Base-by-base conservation (phyloP, 352 stramenopile species). In the Pythium aristosporum region DNA sequence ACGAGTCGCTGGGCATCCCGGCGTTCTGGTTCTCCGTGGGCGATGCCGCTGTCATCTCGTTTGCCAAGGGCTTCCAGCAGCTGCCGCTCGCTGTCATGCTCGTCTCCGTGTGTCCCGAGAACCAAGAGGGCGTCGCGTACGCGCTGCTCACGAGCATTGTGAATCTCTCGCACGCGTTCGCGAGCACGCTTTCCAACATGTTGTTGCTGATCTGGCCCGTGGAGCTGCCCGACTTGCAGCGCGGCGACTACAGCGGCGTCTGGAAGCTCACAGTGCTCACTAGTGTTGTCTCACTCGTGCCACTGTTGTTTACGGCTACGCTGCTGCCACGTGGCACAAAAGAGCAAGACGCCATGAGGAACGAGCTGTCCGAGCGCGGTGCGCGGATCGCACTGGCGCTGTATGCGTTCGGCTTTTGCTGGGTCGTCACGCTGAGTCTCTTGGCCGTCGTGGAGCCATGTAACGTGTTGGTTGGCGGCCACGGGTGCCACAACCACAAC, bases 231-330 rank as follows among this genome's bases (percentile, higher is more conserved):
- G 82, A 94, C 53, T 74, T 94, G 8, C 55, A 80, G 46, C 67
- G 62, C 0, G 76, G 79, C 20, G 54, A 88, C 32, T 87, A 74
- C n/a, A 72, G 68, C 41, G 85, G 85, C 15, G 79, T 94, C 15
- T 94, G 85, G 85, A 92, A 92, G 55, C 73, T 94, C 30, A 88
- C 85, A 11, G 56, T 91, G 10, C 72, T 94, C 32, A 89, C 85
- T 3, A 79, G 74, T 36, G 28, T 73, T 7, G 75, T 94, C 11
- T 75, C 80, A 25, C 63, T 92, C n/a, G n/a, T 89, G 8, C 71
- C 78, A 32, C 57, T 85, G 23, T 39, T 76, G 11, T 80, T 88
- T 8, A 76, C 85, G 3, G 65, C 62, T 23, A 74, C 47, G 3
- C 54, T 92, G 54, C 59, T 94, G 44, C 85, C 85, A 6, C 76